Conservation (phyloP, 1,284 basidiomycete genomes). For the Sanguinoderma infundibulare region DNA sequence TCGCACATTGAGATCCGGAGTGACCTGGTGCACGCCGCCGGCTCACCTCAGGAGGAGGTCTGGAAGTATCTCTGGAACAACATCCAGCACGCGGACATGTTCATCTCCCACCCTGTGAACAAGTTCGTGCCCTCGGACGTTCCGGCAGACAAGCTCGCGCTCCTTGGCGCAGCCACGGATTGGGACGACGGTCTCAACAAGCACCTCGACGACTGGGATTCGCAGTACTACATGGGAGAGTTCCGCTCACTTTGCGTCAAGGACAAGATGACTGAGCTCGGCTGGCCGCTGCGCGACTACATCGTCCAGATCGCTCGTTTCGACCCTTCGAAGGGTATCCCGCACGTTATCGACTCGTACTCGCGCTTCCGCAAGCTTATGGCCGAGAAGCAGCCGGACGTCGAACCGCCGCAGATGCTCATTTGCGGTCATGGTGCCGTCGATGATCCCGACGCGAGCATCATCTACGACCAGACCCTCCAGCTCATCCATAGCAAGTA, state of each 20-base stretch:
- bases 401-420: slow-evolving; percentile 78
- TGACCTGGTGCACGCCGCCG: slow-evolving; percentile 72
- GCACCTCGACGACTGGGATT: slow-evolving; percentile 74
- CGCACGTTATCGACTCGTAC: slow-evolving; percentile 84
- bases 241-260: slow-evolving; percentile 75
- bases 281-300: slow-evolving; percentile 83
- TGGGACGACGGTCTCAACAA: slow-evolving; percentile 93
- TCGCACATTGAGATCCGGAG: slow-evolving; percentile 91
- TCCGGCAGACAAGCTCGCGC: slow-evolving; percentile 66
- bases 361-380: slow-evolving; percentile 74
- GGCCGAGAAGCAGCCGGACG: slow-evolving; percentile 48
- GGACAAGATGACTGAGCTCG: slow-evolving; percentile 62
- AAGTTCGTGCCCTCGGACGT: slow-evolving; percentile 88
- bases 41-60: slow-evolving; percentile 84
- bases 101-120: slow-evolving; percentile 90
- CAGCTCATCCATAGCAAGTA: slow-evolving; percentile 61
- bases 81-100: slow-evolving; percentile 83
- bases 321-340: slow-evolving; percentile 79
- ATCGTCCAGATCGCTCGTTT: slow-evolving; percentile 87
- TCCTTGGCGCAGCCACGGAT: slow-evolving; percentile 81
- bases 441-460: slow-evolving; percentile 84
- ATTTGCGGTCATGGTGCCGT: slow-evolving; percentile 89
- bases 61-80: slow-evolving; percentile 93
- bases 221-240: slow-evolving; percentile 82
- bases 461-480: slow-evolving; percentile 82